Base-by-base conservation (phyloP, 1,284 basidiomycete genomes). In the Ganoderma sp. region DNA sequence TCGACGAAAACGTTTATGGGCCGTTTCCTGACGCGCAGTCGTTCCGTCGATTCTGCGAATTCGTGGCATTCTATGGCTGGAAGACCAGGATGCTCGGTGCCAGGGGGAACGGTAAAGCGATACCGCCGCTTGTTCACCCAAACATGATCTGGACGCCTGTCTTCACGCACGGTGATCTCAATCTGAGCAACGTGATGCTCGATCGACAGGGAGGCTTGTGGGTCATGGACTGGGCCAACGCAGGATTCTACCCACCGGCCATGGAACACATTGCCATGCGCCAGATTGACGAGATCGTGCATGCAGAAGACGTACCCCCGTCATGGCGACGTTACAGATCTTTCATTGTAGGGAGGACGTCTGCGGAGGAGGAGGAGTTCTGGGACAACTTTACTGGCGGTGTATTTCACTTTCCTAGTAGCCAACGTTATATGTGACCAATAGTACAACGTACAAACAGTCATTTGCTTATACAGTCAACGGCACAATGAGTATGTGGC, bases 101-200 rank as follows among this genome's bases (percentile, higher is more conserved):
- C 19, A 19, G 3, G n/a, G 56, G 56, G 8, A 17, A 3, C 6
- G 37, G 37, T 10, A 39, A 39, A 10, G 56, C 50, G 19, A 17
- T 4, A 19, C 39, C 28, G 12, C 25, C 60, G 8, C 41, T 64
- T 0, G 66, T 66, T 4, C 39, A n/a, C 19, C 50, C 64, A 2
- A 4, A 5, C 7, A 7, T 42, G 15, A 41, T 63, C 50, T 67
- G 69, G 69, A 66, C 68, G 7, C 67, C 72, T 1, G 69, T 73
- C 10, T 73, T 74, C 52, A 73, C 63, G 7, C 74, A 76, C 58
- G 70, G 65, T 15, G 74, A 76, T 39, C 68, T 75, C 15, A 73
- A 75, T 42, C 14, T 52, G n/a, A 71, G 68, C 45, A 75, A 75
- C 60, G 61, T 74, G 8, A 7, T 75, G 7, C 66, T 75, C 39